Percentiles rank a stretch among this genome's conserved stretches.
phyloP scores from a whole-genome alignment of 495 filamentous ascomycete species.

The Saxispiralis lemnorum region DNA sequence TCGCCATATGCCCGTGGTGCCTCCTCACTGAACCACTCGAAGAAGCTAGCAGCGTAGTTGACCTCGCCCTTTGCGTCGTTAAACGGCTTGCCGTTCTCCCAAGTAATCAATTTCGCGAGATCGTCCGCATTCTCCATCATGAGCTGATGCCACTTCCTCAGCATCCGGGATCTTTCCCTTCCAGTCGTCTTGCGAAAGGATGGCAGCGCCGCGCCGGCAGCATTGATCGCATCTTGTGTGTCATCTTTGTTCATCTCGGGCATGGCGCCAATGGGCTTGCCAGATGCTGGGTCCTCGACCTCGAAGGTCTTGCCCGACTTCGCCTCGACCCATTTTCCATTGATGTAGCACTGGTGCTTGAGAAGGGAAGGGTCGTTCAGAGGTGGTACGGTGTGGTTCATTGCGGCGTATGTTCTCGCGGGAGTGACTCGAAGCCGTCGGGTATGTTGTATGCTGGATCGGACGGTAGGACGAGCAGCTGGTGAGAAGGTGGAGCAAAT shows the following conservation, averaged over 20 bases:
- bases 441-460: slow-evolving; percentile 17
- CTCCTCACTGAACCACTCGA: slow-evolving; percentile 67
- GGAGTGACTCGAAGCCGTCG: no score
- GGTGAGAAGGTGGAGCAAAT: slow-evolving; percentile 7
- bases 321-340: slow-evolving; percentile 28
- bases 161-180: slow-evolving; percentile 57
- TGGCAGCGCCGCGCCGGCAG: slow-evolving; percentile 57
- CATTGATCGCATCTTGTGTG: slow-evolving; percentile 58
- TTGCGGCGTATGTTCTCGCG: no score
- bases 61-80: slow-evolving; percentile 57
- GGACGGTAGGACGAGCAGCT: slow-evolving; percentile 11
- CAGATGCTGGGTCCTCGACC: slow-evolving; percentile 58
- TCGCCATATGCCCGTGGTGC: slow-evolving; percentile 53
- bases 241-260: slow-evolving; percentile 66
- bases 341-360: slow-evolving; percentile 25
- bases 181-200: slow-evolving; percentile 51
- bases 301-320: slow-evolving; percentile 30
- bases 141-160: slow-evolving; percentile 80
- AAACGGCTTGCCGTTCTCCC: slow-evolving; percentile 42
- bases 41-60: slow-evolving; percentile 52
- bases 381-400: slow-evolving; percentile 17
- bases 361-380: slow-evolving; percentile 27
- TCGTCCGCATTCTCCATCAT: slow-evolving; percentile 79
- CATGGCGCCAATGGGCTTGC: slow-evolving; percentile 59
- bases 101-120: slow-evolving; percentile 73